phyloP scores from a whole-genome alignment of 805 yeast species.

The Kodamaea kakaduensis region DNA sequence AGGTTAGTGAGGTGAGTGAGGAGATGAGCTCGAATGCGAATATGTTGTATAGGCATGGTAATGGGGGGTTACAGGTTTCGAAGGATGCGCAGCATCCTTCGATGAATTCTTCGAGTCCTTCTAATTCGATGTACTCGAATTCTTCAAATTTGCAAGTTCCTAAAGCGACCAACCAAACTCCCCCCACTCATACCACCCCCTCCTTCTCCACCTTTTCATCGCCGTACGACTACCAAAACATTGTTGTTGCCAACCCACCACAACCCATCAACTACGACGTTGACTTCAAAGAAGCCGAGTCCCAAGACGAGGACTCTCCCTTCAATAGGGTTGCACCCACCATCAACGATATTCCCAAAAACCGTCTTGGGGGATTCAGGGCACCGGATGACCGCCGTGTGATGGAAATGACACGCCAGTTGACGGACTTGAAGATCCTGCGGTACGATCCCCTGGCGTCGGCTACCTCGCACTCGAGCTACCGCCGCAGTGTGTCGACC shows the following conservation, averaged over 20 bases:
- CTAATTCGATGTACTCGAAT: no score
- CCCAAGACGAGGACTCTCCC: constrained; percentile 7
- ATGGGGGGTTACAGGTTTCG: no score
- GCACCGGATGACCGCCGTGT: constrained; percentile 8
- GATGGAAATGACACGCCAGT: constrained; percentile 6
- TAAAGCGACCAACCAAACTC: no score
- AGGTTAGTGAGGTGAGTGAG: constrained; percentile 1
- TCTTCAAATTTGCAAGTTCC: no score
- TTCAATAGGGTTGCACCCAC: constrained; percentile 10
- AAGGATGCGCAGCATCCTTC: no score
- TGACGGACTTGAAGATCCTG: constrained; percentile 10
- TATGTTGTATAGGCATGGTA: no score
- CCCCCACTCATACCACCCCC: background rate
- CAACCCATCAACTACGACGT: constrained; percentile 32
- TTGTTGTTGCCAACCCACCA: constrained; percentile 39
- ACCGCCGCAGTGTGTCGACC: constrained; percentile 27
- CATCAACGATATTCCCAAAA: constrained; percentile 11
- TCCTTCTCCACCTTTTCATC: background rate
- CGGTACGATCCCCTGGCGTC: constrained; percentile 5
- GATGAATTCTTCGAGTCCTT: no score
- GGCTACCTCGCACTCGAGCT: constrained; percentile 21
- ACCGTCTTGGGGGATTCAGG: constrained; percentile 8
- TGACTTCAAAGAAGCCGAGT: constrained; percentile 35
- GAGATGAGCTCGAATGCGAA: no score
- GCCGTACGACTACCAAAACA: constrained; percentile 12